phyloP scores from a whole-genome alignment of 2,329 filamentous ascomycete species.

The Colletotrichum sp. region DNA sequence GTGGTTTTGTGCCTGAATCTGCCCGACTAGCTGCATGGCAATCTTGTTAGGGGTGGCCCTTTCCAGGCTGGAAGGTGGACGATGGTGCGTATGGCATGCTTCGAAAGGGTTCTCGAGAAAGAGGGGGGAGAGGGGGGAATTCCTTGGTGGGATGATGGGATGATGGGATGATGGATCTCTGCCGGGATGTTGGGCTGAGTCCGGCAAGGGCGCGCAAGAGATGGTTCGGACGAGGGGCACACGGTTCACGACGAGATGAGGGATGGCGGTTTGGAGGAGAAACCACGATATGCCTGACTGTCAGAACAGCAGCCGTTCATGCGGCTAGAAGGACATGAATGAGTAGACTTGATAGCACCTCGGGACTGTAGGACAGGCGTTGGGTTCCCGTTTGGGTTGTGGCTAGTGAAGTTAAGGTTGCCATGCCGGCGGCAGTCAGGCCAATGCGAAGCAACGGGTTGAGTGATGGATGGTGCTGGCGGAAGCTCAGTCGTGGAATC shows the following conservation, averaged over 20 bases:
- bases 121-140: not conserved
- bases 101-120: not conserved
- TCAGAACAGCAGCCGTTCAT: not conserved
- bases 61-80: not conserved
- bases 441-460: not conserved
- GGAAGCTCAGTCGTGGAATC: conserved; percentile 12
- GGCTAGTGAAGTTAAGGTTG: not conserved
- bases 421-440: not conserved
- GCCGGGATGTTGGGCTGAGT: not conserved
- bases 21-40: conserved; percentile 22
- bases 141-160: not conserved
- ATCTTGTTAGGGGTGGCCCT: conserved; percentile 1
- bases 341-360: not conserved
- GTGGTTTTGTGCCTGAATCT: conserved; percentile 21
- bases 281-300: conserved; percentile 1
- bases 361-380: not conserved
- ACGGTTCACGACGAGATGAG: not conserved
- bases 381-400: conserved; percentile 10
- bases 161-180: not conserved
- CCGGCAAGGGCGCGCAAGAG: not conserved
- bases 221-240: not conserved
- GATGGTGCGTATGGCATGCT: not conserved
- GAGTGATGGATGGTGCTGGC: not conserved
- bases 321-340: not conserved
- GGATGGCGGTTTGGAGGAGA: not conserved